phyloP scores from a whole-genome alignment of 2,329 filamentous ascomycete species.

The Colletotrichum lentis region DNA sequence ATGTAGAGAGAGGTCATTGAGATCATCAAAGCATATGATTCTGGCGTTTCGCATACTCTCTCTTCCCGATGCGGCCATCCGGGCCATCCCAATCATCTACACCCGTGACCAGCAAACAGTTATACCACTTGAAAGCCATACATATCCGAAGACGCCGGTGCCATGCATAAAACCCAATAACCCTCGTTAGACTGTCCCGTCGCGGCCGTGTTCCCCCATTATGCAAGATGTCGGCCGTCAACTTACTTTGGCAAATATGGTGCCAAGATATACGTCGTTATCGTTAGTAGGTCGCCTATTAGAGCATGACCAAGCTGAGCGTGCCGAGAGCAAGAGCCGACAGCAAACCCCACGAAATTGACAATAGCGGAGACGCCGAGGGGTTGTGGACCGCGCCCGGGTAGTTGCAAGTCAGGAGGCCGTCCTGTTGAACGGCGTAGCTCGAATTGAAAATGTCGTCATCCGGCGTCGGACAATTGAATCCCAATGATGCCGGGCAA shows the following conservation, averaged over 20 bases:
- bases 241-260: constrained; percentile 8
- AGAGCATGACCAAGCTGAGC: constrained; percentile 19
- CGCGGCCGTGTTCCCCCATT: neutral
- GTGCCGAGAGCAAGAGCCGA: constrained; percentile 23
- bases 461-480: constrained; percentile 70
- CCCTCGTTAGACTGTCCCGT: constrained; percentile 11
- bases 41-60: neutral
- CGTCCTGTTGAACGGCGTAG: constrained; percentile 49
- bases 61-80: neutral
- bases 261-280: neutral
- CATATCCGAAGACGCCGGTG: constrained; percentile 27
- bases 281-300: neutral
- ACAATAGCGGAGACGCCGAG: constrained; percentile 43
- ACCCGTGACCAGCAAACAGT: neutral
- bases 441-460: constrained; percentile 54
- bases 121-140: neutral
- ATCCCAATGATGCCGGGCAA: constrained; percentile 80
- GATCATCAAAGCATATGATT: neutral
- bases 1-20: neutral
- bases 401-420: constrained; percentile 64
- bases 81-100: neutral
- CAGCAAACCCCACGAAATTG: constrained; percentile 41
- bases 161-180: constrained; percentile 31
- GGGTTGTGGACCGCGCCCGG: constrained; percentile 65
- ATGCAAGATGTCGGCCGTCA: constrained; percentile 24